Percentiles rank a stretch among this genome's conserved stretches.
Evolutionary conservation across 2,329 filamentous ascomycete genomes (phyloP).

Genomic region (Epichloe gansuensis): DNA sequence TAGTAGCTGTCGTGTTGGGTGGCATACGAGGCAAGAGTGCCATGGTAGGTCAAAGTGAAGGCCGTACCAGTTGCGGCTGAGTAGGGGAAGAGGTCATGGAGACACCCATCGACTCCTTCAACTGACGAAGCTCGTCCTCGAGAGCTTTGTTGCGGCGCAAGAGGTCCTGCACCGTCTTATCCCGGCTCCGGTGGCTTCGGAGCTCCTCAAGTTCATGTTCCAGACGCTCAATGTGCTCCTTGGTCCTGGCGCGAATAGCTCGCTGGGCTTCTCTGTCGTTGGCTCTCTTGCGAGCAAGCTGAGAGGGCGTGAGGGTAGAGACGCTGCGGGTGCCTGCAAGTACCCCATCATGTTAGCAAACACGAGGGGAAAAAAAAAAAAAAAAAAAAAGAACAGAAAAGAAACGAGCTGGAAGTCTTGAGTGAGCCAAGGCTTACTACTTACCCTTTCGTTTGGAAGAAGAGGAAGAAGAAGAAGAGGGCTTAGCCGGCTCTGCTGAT

Average conservation of each 20-base stretch:
- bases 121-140: slow-evolving; percentile 37
- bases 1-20: slow-evolving; percentile 8
- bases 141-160: slow-evolving; percentile 40
- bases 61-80: slow-evolving; percentile 26
- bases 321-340: slow-evolving; percentile 60
- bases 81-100: slow-evolving; percentile 29
- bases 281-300: slow-evolving; percentile 79
- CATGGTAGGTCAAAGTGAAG: slow-evolving; percentile 4
- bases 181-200: slow-evolving; percentile 34
- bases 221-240: slow-evolving; percentile 69
- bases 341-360: neutral
- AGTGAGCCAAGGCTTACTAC: slow-evolving; percentile 22
- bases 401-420: neutral
- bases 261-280: slow-evolving; percentile 88
- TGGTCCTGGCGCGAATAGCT: slow-evolving; percentile 75
- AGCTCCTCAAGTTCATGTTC: slow-evolving; percentile 67
- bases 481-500: slow-evolving; percentile 30
- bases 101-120: slow-evolving; percentile 34
- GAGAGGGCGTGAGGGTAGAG: slow-evolving; percentile 75
- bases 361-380: neutral
- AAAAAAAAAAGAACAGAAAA: neutral
- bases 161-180: slow-evolving; percentile 40
- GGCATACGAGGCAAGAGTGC: slow-evolving; percentile 3
- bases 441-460: slow-evolving; percentile 33
- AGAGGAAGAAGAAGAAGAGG: slow-evolving; percentile 14